Conservation (phyloP, 2,329 filamentous ascomycete species). For the Coniochaeta sp. region DNA sequence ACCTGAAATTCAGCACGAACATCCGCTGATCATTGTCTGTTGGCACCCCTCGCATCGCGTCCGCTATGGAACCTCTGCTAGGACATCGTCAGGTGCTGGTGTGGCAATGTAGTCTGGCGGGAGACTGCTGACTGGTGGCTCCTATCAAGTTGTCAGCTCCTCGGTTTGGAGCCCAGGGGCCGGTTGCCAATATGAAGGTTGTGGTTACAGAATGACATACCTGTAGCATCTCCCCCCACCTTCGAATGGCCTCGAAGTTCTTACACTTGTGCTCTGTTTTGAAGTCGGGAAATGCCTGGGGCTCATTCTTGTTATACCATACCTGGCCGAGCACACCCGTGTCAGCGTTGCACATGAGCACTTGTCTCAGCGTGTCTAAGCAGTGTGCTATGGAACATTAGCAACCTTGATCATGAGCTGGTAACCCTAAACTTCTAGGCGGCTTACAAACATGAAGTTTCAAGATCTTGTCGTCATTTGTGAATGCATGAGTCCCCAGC, state of each 20-base stretch:
- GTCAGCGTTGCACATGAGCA: constrained; percentile 56
- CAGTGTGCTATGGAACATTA: constrained; percentile 40
- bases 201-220: constrained; percentile 13
- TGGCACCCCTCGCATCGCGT: no score
- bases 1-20: no score
- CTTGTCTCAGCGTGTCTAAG: constrained; percentile 53
- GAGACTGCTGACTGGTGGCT: neutral
- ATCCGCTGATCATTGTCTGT: no score
- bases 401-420: neutral
- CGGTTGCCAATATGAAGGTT: neutral
- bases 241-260: constrained; percentile 20
- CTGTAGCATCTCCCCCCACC: constrained; percentile 48
- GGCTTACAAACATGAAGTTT: constrained; percentile 48
- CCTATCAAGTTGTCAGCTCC: neutral
- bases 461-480: constrained; percentile 46
- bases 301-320: constrained; percentile 41
- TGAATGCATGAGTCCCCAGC: constrained; percentile 43
- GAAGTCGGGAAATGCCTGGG: constrained; percentile 52
- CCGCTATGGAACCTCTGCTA: neutral
- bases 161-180: no score
- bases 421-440: neutral
- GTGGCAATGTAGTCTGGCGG: neutral
- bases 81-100: neutral
- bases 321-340: constrained; percentile 54
- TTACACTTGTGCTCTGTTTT: constrained; percentile 51